Percentiles rank a stretch among this genome's conserved stretches.
These are phyloP conservation scores for Groenewaldozyma salmanticensis DNA, from an alignment of 805 yeast genomes.

Conservation along the genomic window DNA sequence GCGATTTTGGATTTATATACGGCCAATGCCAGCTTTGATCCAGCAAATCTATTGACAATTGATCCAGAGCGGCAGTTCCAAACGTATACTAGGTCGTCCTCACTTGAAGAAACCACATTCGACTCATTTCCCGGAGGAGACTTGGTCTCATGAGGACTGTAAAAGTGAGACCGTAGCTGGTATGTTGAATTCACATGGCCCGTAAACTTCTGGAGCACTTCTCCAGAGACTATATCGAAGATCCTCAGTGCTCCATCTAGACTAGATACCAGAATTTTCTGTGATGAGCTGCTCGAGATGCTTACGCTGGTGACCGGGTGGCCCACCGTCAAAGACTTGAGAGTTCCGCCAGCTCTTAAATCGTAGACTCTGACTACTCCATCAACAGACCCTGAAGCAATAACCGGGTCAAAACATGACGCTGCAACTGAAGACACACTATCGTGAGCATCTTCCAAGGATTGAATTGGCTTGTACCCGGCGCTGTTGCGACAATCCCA, in stretches of 20 bases:
- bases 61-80: constrained; percentile 22
- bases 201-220: constrained; percentile 17
- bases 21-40: not conserved
- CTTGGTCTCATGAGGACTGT: not conserved
- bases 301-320: constrained; percentile 21
- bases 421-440: constrained; percentile 22
- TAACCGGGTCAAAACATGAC: constrained; percentile 5
- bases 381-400: constrained; percentile 26
- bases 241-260: constrained; percentile 22
- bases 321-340: constrained; percentile 19
- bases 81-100: constrained; percentile 20
- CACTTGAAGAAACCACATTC: constrained; percentile 21
- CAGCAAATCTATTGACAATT: constrained; percentile 5
- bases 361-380: constrained; percentile 26
- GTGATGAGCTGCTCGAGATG: constrained; percentile 7
- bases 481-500: constrained; percentile 25
- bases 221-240: constrained; percentile 19
- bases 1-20: not conserved
- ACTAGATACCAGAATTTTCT: constrained; percentile 17
- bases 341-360: constrained; percentile 22
- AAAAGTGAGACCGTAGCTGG: not conserved
- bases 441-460: constrained; percentile 27
- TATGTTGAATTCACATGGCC: constrained; percentile 15
- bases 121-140: not conserved
- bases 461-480: constrained; percentile 27